Percentiles rank a stretch among this genome's conserved stretches.
phyloP scores from a whole-genome alignment of 352 stramenopile genomes.

The Phytophthora litchii region DNA sequence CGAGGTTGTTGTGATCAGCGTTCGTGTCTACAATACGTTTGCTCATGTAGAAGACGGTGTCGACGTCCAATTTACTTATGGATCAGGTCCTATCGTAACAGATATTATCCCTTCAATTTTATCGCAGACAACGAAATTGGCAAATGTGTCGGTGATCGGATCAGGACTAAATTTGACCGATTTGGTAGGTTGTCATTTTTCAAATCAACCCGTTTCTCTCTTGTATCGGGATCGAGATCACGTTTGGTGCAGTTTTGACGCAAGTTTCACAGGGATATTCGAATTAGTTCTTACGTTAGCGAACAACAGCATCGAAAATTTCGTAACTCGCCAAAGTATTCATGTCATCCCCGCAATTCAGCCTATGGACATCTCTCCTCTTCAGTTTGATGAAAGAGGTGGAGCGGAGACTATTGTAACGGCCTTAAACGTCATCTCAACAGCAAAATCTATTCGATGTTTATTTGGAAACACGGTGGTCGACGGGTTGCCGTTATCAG shows the following conservation, averaged over 20 bases:
- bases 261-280: slow-evolving; percentile 34
- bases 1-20: slow-evolving; percentile 23
- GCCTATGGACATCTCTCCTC: slow-evolving; percentile 26
- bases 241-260: slow-evolving; percentile 40
- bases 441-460: slow-evolving; percentile 38
- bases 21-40: slow-evolving; percentile 38
- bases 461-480: slow-evolving; percentile 38
- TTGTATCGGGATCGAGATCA: slow-evolving; percentile 14
- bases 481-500: slow-evolving; percentile 34
- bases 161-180: slow-evolving; percentile 30
- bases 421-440: slow-evolving; percentile 26
- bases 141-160: slow-evolving; percentile 37
- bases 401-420: slow-evolving; percentile 43
- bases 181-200: slow-evolving; percentile 39
- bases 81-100: slow-evolving; percentile 26
- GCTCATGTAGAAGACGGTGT: slow-evolving; percentile 18
- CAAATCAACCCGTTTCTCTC: slow-evolving; percentile 14
- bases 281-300: slow-evolving; percentile 27
- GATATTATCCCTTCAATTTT: slow-evolving; percentile 38
- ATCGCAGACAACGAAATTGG: slow-evolving; percentile 26
- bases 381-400: slow-evolving; percentile 53
- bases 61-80: slow-evolving; percentile 35
- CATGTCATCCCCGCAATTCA: slow-evolving; percentile 37
- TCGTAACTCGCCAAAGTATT: slow-evolving; percentile 36
- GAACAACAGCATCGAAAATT: slow-evolving; percentile 3